Evolutionary conservation across 208 protist genomes (phyloP).

Genomic region (Trypanosoma melophagium): DNA sequence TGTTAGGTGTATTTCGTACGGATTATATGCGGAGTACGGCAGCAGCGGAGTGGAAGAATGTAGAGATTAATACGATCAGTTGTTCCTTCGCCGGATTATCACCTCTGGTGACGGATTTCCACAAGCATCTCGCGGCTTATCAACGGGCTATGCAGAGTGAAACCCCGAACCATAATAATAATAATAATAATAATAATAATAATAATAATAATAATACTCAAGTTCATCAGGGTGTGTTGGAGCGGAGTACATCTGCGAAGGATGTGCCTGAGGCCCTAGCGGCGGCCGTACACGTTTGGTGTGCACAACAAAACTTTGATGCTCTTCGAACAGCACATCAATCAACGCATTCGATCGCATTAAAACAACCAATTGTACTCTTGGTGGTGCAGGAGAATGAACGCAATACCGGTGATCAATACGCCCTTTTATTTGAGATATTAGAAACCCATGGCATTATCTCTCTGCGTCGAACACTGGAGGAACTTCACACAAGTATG

Average conservation of each 20-base stretch:
- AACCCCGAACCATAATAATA: conserved; percentile 1
- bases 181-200: neutral
- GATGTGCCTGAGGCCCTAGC: conserved; percentile 54
- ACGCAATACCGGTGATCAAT: conserved; percentile 94
- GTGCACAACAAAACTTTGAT: conserved; percentile 18
- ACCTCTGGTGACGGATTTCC: conserved; percentile 78
- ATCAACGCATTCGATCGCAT: neutral
- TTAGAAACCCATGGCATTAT: conserved; percentile 72
- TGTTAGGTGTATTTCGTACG: conserved; percentile 92
- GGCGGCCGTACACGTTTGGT: conserved; percentile 45
- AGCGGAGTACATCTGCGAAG: conserved; percentile 36
- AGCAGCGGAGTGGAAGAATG: conserved; percentile 80
- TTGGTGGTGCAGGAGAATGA: conserved; percentile 93
- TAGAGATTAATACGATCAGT: conserved; percentile 97
- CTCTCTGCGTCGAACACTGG: conserved; percentile 83
- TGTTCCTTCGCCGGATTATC: conserved; percentile 91
- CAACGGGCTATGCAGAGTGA: conserved; percentile 15
- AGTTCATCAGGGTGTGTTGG: conserved; percentile 21
- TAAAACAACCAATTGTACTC: conserved; percentile 67
- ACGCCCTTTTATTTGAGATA: conserved; percentile 75
- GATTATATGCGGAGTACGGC: conserved; percentile 90
- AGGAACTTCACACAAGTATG: conserved; percentile 61
- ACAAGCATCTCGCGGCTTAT: conserved; percentile 67
- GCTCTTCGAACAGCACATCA: neutral
- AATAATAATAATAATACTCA: neutral